Evolutionary conservation across 78 protist species (phyloP), one percentile per base, ranked within the genome.

Genomic region (Capsaspora owczarzaki): DNA sequence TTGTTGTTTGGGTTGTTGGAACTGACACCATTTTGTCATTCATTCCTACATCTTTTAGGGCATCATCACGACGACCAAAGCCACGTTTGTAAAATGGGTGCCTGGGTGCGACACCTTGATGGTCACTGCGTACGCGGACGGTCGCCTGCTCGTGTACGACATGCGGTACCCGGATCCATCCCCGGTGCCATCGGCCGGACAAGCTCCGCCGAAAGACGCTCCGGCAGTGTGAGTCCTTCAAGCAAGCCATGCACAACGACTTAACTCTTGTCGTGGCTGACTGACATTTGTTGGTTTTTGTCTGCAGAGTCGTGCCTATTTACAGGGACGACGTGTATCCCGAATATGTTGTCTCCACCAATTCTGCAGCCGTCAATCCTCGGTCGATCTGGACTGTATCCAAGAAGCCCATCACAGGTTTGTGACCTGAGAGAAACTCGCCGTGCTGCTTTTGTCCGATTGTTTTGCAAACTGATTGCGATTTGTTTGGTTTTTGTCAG

Each of bases 41-140:
- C 8, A 16, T 23, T 47, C 49, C 33, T 71, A 60, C 78, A 74
- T 70, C 33, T 40, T 27, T 2, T 16, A 40, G 38, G 41, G 74
- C 40, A 19, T 37, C 20, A 20, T 84, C 38, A 74, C 46, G 14
- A 41, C 35, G 61, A 29, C 66, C 6, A n/a, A 53, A 20, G 69
- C 81, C 74, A 82, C 86, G 38, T 56, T 82, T 69, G 25, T 87
- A 12, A 82, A 81, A 35, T 87, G 90, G 90, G 47, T 87, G 33
- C 90, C 90, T 12, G 44, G 61, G 4, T n/a, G 77, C 38, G 47
- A 61, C 2, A 51, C 56, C 27, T 53, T 63, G 61, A 76, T 87
- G 41, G 68, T 87, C 12, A 86, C 76, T 14, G 60, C 83, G 2
- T 87, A 76, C 69, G 63, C 76, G 3, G 61, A 72, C 82, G 90